Evolutionary conservation across 2,329 filamentous ascomycete genomes (phyloP).

Genomic region (Tolypocladium capitatum): DNA sequence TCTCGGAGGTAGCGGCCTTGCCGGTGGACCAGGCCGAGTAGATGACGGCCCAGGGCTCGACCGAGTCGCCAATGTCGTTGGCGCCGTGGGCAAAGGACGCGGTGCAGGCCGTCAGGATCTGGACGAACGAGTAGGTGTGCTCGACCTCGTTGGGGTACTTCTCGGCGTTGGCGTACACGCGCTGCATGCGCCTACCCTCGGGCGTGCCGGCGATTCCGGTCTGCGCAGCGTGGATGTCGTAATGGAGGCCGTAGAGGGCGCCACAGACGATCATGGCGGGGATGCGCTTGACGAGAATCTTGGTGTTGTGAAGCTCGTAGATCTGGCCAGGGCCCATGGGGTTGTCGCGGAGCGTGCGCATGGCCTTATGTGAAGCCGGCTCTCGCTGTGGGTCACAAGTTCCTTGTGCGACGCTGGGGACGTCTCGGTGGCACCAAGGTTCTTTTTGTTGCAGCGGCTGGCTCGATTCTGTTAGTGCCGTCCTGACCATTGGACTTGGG

Average conservation of each 20-base stretch:
- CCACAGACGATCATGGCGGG: slow-evolving; percentile 53
- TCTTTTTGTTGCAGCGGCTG: slow-evolving; percentile 35
- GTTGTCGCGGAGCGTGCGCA: slow-evolving; percentile 64
- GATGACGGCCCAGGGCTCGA: slow-evolving; percentile 57
- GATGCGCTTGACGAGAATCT: slow-evolving; percentile 47
- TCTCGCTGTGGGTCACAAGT: slow-evolving; percentile 42
- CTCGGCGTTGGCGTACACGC: slow-evolving; percentile 48
- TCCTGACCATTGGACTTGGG: slow-evolving; percentile 19
- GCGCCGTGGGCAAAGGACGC: slow-evolving; percentile 65
- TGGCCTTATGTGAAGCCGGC: slow-evolving; percentile 33
- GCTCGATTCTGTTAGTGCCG: slow-evolving; percentile 11
- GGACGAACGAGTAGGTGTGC: slow-evolving; percentile 54
- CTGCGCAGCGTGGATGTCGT: slow-evolving; percentile 54
- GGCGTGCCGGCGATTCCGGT: slow-evolving; percentile 9
- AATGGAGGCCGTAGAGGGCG: slow-evolving; percentile 61
- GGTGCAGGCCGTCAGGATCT: slow-evolving; percentile 55
- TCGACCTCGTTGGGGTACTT: slow-evolving; percentile 61
- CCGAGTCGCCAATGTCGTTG: slow-evolving; percentile 64
- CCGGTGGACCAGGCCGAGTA: slow-evolving; percentile 56
- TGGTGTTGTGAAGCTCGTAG: slow-evolving; percentile 62
- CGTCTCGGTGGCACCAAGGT: slow-evolving; percentile 28
- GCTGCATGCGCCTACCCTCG: slow-evolving; percentile 18
- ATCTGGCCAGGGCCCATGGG: slow-evolving; percentile 58
- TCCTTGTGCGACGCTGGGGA: slow-evolving; percentile 45
- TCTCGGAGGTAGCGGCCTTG: slow-evolving; percentile 45